Evolutionary conservation across 495 filamentous ascomycete genomes (phyloP).

Genomic region (Aspergillus conjunctus): DNA sequence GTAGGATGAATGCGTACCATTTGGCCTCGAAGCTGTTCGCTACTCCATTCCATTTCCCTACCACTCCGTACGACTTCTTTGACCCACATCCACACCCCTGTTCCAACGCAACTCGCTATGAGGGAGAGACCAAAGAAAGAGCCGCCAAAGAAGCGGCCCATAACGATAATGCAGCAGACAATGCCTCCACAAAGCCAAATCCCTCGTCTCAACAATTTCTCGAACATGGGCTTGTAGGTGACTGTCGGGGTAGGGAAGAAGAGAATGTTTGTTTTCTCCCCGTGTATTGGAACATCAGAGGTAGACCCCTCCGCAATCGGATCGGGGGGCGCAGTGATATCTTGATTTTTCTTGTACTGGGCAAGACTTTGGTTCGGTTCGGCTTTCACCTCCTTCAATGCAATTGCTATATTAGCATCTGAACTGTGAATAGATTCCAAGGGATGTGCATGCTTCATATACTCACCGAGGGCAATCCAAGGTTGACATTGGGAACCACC

Average conservation of each 20-base stretch:
- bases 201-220: slow-evolving; percentile 69
- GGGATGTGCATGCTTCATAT: background rate
- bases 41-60: slow-evolving; percentile 83
- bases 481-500: slow-evolving; percentile 87
- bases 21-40: slow-evolving; percentile 80
- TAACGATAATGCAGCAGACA: slow-evolving; percentile 68
- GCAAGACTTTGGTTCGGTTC: slow-evolving; percentile 61
- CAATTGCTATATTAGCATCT: slow-evolving; percentile 26
- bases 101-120: slow-evolving; percentile 65
- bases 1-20: slow-evolving; percentile 55
- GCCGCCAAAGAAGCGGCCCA: slow-evolving; percentile 79
- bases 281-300: slow-evolving; percentile 91
- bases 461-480: slow-evolving; percentile 68
- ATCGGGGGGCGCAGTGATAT: slow-evolving; percentile 88
- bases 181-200: slow-evolving; percentile 67
- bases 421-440: background rate
- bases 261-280: slow-evolving; percentile 93
- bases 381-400: slow-evolving; percentile 57
- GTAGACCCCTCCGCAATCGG: slow-evolving; percentile 77
- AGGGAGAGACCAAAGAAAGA: slow-evolving; percentile 75
- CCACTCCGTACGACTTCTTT: slow-evolving; percentile 81
- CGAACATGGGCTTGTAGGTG: slow-evolving; percentile 84
- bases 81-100: slow-evolving; percentile 83
- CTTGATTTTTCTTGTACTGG: slow-evolving; percentile 82
- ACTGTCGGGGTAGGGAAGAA: slow-evolving; percentile 92